phyloP scores from a whole-genome alignment of 2,329 filamentous ascomycete species.

The Calonectria henricotiae region DNA sequence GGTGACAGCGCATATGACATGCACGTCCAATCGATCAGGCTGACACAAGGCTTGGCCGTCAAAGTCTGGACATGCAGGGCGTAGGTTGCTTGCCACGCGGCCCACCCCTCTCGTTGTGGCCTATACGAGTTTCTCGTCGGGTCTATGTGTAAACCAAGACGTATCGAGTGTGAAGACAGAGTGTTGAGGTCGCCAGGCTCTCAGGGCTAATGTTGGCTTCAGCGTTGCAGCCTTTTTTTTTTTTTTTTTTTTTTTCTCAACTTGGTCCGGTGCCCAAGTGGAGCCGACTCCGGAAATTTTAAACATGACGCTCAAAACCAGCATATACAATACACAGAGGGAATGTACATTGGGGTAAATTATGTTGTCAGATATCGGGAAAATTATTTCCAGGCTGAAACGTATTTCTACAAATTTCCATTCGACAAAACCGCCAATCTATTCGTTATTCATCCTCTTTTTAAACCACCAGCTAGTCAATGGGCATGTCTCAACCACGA shows the following conservation, averaged over 20 bases:
- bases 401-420: too few species aligned
- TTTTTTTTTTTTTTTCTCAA: background rate
- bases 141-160: background rate
- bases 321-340: background rate
- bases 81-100: background rate
- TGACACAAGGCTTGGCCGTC: conserved; percentile 19
- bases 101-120: background rate
- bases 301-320: background rate
- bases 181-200: background rate
- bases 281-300: background rate
- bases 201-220: background rate
- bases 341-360: background rate
- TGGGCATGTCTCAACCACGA: too few species aligned
- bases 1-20: conserved; percentile 2
- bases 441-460: too few species aligned
- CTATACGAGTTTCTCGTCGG: background rate
- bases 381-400: background rate
- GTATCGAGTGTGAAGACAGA: background rate
- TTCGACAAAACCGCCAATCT: too few species aligned
- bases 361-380: background rate
- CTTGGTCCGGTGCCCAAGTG: conserved; percentile 21
- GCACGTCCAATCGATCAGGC: conserved; percentile 23
- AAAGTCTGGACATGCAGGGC: conserved; percentile 16
- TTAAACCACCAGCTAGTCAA: too few species aligned
- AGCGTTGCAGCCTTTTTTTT: conserved; percentile 3